Conservation (phyloP, 345 rosid genomes). For the Alliaria petiolata region DNA sequence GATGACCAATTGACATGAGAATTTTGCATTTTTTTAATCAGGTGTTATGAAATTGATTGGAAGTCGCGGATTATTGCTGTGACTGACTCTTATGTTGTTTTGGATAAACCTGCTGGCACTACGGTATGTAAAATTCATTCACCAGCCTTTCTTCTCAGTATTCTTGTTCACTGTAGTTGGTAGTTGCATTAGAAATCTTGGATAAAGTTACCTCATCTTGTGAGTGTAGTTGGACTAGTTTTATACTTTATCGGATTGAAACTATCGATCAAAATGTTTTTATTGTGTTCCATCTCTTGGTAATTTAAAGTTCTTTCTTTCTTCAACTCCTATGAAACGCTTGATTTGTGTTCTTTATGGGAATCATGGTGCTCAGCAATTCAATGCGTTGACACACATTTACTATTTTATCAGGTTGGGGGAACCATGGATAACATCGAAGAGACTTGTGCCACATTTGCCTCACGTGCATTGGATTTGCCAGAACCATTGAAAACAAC, state of each 20-base stretch:
- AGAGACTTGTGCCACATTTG: constrained; percentile 91
- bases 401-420: constrained; percentile 60
- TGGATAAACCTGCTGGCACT: constrained; percentile 96
- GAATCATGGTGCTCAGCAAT: background rate
- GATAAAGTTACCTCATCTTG: background rate
- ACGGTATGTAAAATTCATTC: constrained; percentile 53
- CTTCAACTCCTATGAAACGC: background rate
- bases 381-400: too few species aligned
- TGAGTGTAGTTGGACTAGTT: background rate
- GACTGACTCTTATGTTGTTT: constrained; percentile 68
- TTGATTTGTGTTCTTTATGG: background rate
- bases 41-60: constrained; percentile 96
- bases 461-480: constrained; percentile 70
- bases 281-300: background rate
- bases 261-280: background rate
- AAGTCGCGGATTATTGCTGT: constrained; percentile 68
- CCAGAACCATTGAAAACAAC: constrained; percentile 65
- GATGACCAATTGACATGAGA: background rate
- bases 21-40: constrained; percentile 15
- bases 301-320: background rate
- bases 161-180: too few species aligned
- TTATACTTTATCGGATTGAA: background rate
- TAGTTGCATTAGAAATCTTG: background rate
- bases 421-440: constrained; percentile 91
- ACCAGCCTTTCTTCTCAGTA: background rate